Evolutionary conservation across 495 filamentous ascomycete genomes (phyloP).

Genomic region (Annulohypoxylon bovei): DNA sequence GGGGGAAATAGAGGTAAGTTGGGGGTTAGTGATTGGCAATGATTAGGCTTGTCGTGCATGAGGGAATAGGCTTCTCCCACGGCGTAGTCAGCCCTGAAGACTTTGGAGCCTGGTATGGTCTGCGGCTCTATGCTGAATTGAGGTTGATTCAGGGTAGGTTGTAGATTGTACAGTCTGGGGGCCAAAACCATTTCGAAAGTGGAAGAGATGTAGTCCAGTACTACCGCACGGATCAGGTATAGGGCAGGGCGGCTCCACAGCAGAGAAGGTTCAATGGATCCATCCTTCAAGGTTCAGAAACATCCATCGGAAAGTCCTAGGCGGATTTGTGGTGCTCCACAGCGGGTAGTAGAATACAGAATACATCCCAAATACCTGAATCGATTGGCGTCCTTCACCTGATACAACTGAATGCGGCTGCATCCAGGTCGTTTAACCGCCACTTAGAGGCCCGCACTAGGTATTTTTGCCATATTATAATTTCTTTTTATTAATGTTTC

Average conservation of each 20-base stretch:
- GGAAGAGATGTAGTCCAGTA: neutral
- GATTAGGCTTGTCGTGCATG: slow-evolving; percentile 39
- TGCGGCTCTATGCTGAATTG: slow-evolving; percentile 45
- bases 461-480: slow-evolving; percentile 7
- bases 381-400: slow-evolving; percentile 14
- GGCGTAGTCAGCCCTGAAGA: slow-evolving; percentile 31
- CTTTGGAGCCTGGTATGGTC: slow-evolving; percentile 39
- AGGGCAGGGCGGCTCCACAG: slow-evolving; percentile 40
- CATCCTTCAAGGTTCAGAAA: neutral
- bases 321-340: slow-evolving; percentile 18
- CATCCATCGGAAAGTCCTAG: slow-evolving; percentile 23
- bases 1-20: slow-evolving; percentile 15
- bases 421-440: slow-evolving; percentile 38
- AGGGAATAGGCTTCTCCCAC: slow-evolving; percentile 40
- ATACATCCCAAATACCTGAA: too few relatives aligned
- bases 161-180: slow-evolving; percentile 37
- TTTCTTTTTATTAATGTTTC: slow-evolving; percentile 16
- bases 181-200: slow-evolving; percentile 10
- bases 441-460: slow-evolving; percentile 26
- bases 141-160: slow-evolving; percentile 39
- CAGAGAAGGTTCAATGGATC: neutral
- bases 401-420: slow-evolving; percentile 8
- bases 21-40: slow-evolving; percentile 41
- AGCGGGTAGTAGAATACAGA: slow-evolving; percentile 19
- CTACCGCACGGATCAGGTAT: slow-evolving; percentile 29